phyloP scores from a whole-genome alignment of 2,329 filamentous ascomycete species.

The Pseudogymnoascus sp. region DNA sequence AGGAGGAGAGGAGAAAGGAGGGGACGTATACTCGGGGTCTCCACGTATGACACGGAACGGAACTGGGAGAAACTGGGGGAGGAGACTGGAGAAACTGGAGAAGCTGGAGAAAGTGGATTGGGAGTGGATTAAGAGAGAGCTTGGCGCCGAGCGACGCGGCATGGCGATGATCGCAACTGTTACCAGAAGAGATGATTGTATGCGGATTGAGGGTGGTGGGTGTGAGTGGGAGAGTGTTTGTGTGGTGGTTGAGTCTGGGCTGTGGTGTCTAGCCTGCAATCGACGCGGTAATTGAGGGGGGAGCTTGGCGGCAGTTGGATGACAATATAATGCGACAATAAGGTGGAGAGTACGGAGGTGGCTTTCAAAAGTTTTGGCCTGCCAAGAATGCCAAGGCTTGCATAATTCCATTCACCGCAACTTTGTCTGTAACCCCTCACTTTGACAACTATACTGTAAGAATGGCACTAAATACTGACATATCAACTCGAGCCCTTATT shows the following conservation, averaged over 20 bases:
- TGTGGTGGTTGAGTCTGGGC: neutral
- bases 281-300: neutral
- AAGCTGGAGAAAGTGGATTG: conserved; percentile 5
- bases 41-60: conserved; percentile 5
- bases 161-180: conserved; percentile 1
- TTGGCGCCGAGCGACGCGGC: neutral
- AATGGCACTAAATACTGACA: too few species aligned
- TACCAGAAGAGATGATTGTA: conserved; percentile 1
- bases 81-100: neutral
- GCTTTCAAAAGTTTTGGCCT: too few species aligned
- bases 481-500: too few species aligned
- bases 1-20: neutral
- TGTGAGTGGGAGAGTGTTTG: neutral
- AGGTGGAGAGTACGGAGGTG: neutral
- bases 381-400: too few species aligned
- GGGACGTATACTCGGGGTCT: neutral
- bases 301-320: neutral
- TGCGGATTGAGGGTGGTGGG: neutral
- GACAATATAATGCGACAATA: neutral
- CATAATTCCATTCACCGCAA: too few species aligned
- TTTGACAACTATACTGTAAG: too few species aligned
- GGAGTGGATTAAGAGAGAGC: neutral
- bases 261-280: neutral
- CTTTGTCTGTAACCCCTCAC: too few species aligned
- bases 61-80: neutral